Percentiles rank a stretch among this genome's conserved stretches.
Evolutionary conservation across 495 filamentous ascomycete species (phyloP).

Genomic region (Aspergillus sclerotioniger): DNA sequence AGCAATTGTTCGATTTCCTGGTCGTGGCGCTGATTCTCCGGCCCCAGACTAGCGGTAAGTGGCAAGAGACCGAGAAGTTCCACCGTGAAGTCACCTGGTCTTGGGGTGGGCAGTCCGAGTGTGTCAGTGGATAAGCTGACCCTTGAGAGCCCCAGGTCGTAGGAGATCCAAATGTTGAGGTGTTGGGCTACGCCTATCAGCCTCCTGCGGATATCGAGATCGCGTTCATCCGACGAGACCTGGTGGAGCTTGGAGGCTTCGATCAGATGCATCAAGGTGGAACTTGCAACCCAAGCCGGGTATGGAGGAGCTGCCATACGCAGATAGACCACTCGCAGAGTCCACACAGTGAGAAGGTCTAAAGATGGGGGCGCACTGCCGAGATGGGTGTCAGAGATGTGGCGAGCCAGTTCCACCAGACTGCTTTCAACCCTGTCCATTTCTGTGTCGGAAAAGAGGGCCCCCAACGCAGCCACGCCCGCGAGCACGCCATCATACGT

Average conservation of each 20-base stretch:
- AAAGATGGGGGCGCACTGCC: slow-evolving; percentile 23
- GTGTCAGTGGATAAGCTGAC: slow-evolving; percentile 34
- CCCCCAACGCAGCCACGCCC: slow-evolving; percentile 44
- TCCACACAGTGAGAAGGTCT: slow-evolving; percentile 43
- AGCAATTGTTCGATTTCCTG: slow-evolving; percentile 30
- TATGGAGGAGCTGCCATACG: slow-evolving; percentile 48
- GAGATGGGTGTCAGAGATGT: slow-evolving; percentile 32
- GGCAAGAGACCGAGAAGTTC: slow-evolving; percentile 41
- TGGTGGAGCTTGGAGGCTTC: slow-evolving; percentile 50
- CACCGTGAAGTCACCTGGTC: slow-evolving; percentile 31
- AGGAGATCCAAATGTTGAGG: slow-evolving; percentile 46
- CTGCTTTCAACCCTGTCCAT: slow-evolving; percentile 31
- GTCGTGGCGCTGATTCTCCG: slow-evolving; percentile 26
- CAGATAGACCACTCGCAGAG: slow-evolving; percentile 45
- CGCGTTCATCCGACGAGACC: slow-evolving; percentile 12
- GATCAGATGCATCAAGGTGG: slow-evolving; percentile 49
- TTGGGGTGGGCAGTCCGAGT: slow-evolving; percentile 17
- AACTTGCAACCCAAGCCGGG: slow-evolving; percentile 49
- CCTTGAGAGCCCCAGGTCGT: slow-evolving; percentile 49
- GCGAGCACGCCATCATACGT: slow-evolving; percentile 42
- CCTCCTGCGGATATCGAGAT: slow-evolving; percentile 35
- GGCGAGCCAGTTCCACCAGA: slow-evolving; percentile 36
- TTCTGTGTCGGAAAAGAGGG: slow-evolving; percentile 34
- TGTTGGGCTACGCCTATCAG: slow-evolving; percentile 44
- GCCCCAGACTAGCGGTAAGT: slow-evolving; percentile 35